Evolutionary conservation across 257 asterid species (phyloP).

Genomic region (Solanum dulcamara): DNA sequence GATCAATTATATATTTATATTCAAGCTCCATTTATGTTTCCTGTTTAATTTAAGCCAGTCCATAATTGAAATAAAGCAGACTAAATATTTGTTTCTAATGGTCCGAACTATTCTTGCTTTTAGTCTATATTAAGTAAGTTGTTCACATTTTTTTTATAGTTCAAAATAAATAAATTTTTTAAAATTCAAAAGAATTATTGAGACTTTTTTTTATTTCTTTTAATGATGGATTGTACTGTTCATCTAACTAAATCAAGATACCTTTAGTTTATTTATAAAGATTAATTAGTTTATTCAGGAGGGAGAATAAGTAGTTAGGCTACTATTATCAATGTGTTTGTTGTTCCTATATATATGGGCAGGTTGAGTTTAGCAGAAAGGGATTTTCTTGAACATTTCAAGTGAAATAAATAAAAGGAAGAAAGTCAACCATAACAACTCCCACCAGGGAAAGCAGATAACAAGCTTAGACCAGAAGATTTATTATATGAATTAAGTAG

Average conservation of each 20-base stretch:
- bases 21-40: neutral
- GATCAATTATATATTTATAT: neutral
- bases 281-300: neutral
- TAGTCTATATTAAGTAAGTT: no score
- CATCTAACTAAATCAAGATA: neutral
- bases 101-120: neutral
- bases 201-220: no score
- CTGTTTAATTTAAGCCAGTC: neutral
- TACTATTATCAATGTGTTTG: neutral
- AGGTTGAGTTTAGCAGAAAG: neutral
- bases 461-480: neutral
- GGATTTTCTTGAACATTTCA: neutral
- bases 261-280: neutral
- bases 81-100: neutral
- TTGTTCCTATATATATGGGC: neutral
- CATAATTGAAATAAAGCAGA: neutral
- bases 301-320: neutral
- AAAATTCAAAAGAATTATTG: neutral
- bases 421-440: neutral
- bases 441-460: neutral
- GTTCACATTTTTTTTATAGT: neutral
- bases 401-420: neutral
- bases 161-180: neutral
- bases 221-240: neutral
- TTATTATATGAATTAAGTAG: neutral